A percentile compares a stretch with the other conserved stretches of the same genome.
Conservation (phyloP, 495 filamentous ascomycete genomes). For the Penicillium odoratum region DNA sequence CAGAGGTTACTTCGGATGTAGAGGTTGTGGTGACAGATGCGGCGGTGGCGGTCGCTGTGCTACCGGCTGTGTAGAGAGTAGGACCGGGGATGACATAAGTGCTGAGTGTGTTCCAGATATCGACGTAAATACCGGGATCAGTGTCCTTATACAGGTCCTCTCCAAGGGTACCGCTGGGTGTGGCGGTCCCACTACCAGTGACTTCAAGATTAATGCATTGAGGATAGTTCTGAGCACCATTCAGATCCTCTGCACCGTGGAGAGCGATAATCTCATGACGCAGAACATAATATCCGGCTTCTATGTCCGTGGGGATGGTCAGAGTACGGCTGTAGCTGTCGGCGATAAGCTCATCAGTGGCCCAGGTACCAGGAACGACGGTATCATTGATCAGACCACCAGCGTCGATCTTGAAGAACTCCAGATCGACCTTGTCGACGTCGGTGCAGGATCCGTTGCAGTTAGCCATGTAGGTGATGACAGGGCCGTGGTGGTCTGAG, state of each 20-base stretch:
- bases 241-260: conserved; percentile 53
- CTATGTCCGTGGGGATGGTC: conserved; percentile 61
- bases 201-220: conserved; percentile 73
- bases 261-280: conserved; percentile 79
- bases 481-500: conserved; percentile 64
- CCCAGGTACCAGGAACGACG: conserved; percentile 57
- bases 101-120: conserved; percentile 54
- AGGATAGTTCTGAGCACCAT: conserved; percentile 74
- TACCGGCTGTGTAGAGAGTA: conserved; percentile 36
- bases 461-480: conserved; percentile 71
- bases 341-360: conserved; percentile 59
- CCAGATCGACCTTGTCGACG: conserved; percentile 59
- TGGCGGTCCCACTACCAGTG: conserved; percentile 57
- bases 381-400: conserved; percentile 45
- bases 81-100: conserved; percentile 57
- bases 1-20: conserved; percentile 21
- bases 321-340: conserved; percentile 68
- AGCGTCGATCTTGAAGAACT: conserved; percentile 78
- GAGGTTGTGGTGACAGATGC: conserved; percentile 11
- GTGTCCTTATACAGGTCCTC: conserved; percentile 57
- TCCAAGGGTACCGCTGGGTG: conserved; percentile 55
- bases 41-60: conserved; percentile 20
- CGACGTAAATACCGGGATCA: conserved; percentile 62
- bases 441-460: conserved; percentile 66
- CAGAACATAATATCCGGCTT: conserved; percentile 69